These are phyloP conservation scores for Suhomyces sp. DNA, from an alignment of 805 yeast genomes.

Conservation along the genomic window DNA sequence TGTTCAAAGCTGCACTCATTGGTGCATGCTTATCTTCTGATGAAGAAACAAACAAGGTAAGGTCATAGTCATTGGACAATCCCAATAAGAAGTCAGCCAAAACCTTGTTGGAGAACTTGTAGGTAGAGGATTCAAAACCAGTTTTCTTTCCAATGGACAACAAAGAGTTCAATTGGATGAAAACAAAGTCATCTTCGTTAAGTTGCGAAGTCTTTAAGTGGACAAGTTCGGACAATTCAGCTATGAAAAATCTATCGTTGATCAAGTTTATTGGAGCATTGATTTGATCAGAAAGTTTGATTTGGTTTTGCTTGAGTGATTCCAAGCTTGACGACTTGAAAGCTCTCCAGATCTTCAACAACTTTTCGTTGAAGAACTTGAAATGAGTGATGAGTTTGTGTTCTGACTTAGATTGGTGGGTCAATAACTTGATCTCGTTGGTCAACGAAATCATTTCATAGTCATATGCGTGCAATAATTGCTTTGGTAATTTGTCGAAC, in stretches of 20 bases:
- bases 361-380: constrained; percentile 28
- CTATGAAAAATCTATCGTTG: constrained; percentile 48
- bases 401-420: constrained; percentile 7
- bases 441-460: constrained; percentile 20
- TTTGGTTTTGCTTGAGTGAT: constrained; percentile 3
- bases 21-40: constrained; percentile 14
- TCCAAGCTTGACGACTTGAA: constrained; percentile 18
- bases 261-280: constrained; percentile 24
- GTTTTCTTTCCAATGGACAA: constrained; percentile 41
- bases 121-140: constrained; percentile 44
- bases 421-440: constrained; percentile 22
- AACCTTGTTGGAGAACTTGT: constrained; percentile 35
- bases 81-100: constrained; percentile 21
- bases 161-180: constrained; percentile 45
- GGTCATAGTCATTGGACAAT: constrained; percentile 17
- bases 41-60: constrained; percentile 16
- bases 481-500: constrained; percentile 20
- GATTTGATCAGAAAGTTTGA: neutral
- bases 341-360: constrained; percentile 37
- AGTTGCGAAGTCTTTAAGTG: constrained; percentile 32
- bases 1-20: constrained; percentile 10
- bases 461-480: constrained; percentile 7
- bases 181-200: constrained; percentile 23
- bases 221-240: constrained; percentile 48
- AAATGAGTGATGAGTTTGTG: constrained; percentile 16